Evolutionary conservation across 805 yeast genomes (phyloP).

Genomic region (Pichia gijzeniarum): DNA sequence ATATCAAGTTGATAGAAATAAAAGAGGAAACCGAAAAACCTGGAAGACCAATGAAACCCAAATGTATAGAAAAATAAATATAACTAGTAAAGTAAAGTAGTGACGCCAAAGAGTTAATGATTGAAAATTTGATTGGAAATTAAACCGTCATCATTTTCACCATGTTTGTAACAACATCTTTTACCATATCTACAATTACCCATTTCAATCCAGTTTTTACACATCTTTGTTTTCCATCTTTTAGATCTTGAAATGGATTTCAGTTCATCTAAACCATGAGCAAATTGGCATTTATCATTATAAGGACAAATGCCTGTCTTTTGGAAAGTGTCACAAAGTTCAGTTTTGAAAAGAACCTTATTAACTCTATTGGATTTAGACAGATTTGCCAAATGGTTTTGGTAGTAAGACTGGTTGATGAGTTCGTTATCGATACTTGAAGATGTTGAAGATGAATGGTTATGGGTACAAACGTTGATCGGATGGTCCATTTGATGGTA

Average conservation of each 20-base stretch:
- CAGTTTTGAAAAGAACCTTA: constrained; percentile 68
- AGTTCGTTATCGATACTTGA: constrained; percentile 3
- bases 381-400: neutral
- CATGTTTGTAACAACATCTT: constrained; percentile 89
- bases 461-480: neutral
- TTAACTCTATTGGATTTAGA: constrained; percentile 12
- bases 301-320: constrained; percentile 74
- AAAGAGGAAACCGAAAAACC: neutral
- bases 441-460: constrained; percentile 1
- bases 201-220: constrained; percentile 77
- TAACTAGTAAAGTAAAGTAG: neutral
- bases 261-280: constrained; percentile 78
- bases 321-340: constrained; percentile 73
- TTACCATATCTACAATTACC: constrained; percentile 86
- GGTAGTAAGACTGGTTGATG: neutral
- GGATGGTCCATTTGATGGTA: neutral
- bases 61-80: neutral
- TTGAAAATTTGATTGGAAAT: no score
- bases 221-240: constrained; percentile 87
- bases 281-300: constrained; percentile 89
- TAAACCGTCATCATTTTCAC: constrained; percentile 30
- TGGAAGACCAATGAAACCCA: neutral
- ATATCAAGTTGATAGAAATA: neutral
- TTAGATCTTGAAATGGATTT: constrained; percentile 66
- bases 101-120: no score